Evolutionary conservation across 345 rosid species (phyloP).

Genomic region (Linum trigynum): DNA sequence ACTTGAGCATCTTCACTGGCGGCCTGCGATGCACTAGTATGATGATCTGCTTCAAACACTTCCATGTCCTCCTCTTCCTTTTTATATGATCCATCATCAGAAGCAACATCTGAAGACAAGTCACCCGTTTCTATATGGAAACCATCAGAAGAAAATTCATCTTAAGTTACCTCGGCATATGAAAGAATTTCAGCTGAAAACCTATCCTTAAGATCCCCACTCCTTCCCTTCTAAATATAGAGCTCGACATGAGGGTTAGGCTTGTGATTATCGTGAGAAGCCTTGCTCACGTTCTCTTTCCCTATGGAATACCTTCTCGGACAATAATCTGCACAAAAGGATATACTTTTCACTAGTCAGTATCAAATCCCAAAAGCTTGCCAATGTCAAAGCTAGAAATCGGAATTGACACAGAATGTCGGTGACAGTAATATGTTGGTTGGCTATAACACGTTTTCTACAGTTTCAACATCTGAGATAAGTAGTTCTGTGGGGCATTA

Average conservation of each 20-base stretch:
- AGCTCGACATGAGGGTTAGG: constrained; percentile 51
- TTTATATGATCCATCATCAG: constrained; percentile 14
- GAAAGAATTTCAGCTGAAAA: constrained; percentile 41
- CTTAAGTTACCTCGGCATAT: constrained; percentile 39
- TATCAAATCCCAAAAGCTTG: constrained; percentile 1
- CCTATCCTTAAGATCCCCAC: constrained; percentile 42
- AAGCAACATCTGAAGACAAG: constrained; percentile 16
- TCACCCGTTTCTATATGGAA: constrained; percentile 35
- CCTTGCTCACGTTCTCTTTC: no score
- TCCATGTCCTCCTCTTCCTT: constrained; percentile 21
- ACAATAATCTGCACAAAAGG: constrained; percentile 23
- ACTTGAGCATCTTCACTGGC: constrained; percentile 19
- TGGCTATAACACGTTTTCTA: no score
- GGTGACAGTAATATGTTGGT: no score
- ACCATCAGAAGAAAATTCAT: constrained; percentile 34
- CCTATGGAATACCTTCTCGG: constrained; percentile 34
- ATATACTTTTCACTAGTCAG: constrained; percentile 3
- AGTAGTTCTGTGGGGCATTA: no score
- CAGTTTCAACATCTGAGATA: no score
- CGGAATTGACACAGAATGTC: no score
- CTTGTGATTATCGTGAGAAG: constrained; percentile 16
- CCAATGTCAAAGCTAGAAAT: not conserved
- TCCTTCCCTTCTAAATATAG: constrained; percentile 27
- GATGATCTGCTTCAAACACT: constrained; percentile 17
- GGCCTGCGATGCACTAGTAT: constrained; percentile 9